Evolutionary conservation across 345 rosid species (phyloP), one percentile per base, ranked within the genome.

Genomic region (Salix purpurea): DNA sequence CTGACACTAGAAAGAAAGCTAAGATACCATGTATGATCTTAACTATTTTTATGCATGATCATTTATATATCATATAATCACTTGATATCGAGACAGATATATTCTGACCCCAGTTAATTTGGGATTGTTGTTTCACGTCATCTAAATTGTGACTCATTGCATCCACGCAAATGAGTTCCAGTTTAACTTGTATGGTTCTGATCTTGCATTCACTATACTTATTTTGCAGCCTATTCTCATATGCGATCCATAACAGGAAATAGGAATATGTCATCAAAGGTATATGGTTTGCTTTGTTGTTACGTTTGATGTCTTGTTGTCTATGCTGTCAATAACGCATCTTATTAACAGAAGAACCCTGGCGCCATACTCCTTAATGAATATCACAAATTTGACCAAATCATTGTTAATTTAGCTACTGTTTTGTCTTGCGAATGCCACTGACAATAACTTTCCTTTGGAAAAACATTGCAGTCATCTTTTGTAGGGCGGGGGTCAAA

Each of bases 381-480:
- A 14, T 46, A 14, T 46, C 5, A 12, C 52, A 46, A 40, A 15
- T 13, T 24, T 16, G 44, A 54, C 62, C 16, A 7, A 15, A 6
- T 26, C 24, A 24, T n/a, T 28, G 40, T 52, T 58, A 60, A 50
- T 74, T 64, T 60, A 24, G 44, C 13, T 39, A 16, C 30, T 26
- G 21, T 21, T 34, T 1, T 60, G 16, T 34, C 79, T 61, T 16
- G 23, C 16, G 13, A 16, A 28, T 50, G 37, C 24, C 70, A 78
- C 39, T 67, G 21, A 21, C 34, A 52, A 14, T 3, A 46, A 46
- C 40, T 69, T 67, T 78, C 65, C 56, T 23, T 68, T 76, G 74
- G 73, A 21, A 80, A 36, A 76, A 77, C 81, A 16, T 85, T 84
- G 88, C 96, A 92, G 98, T 84, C 98, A 80, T 91, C 98, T 79